A percentile compares a stretch with the other conserved stretches of the same genome.
These are phyloP conservation scores for Atkinsonella texensis DNA, from an alignment of 2,329 filamentous ascomycete genomes.

Conservation along the genomic window DNA sequence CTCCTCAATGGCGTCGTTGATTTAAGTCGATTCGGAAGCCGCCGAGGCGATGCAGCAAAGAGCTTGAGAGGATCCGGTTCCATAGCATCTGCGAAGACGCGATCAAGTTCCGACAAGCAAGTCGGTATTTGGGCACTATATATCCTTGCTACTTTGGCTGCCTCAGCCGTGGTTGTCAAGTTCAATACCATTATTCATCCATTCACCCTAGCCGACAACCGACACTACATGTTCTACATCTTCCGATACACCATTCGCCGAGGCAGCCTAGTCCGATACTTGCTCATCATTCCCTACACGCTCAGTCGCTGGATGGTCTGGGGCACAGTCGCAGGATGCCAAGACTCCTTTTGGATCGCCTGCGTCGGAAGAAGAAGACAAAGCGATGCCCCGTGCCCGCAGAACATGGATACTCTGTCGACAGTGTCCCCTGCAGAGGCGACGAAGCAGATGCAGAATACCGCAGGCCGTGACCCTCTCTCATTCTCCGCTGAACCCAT, in stretches of 20 bases:
- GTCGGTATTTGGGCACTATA: conserved; percentile 24
- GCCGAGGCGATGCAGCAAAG: background rate
- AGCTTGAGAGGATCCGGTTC: background rate
- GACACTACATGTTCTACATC: conserved; percentile 94
- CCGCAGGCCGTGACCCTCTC: conserved; percentile 15
- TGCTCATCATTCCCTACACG: conserved; percentile 59
- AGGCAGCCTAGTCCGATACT: conserved; percentile 51
- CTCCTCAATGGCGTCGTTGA: conserved; percentile 10
- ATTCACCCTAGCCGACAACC: conserved; percentile 90
- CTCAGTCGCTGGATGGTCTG: conserved; percentile 57
- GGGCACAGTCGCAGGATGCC: conserved; percentile 42
- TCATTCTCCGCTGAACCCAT: conserved; percentile 19
- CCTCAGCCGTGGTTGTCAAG: conserved; percentile 42
- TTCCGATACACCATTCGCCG: conserved; percentile 72
- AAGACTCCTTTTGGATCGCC: conserved; percentile 14
- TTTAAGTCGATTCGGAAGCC: background rate
- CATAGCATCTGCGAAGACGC: background rate
- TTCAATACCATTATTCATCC: conserved; percentile 92
- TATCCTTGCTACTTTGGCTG: conserved; percentile 20
- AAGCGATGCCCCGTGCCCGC: conserved; percentile 8
- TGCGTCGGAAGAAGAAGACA: conserved; percentile 2
- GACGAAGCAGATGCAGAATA: conserved; percentile 7
- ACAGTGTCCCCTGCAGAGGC: background rate
- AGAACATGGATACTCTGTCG: background rate
- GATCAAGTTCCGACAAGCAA: background rate